Conservation (phyloP, 129 eudicot species). For the Cynara cardunculus region DNA sequence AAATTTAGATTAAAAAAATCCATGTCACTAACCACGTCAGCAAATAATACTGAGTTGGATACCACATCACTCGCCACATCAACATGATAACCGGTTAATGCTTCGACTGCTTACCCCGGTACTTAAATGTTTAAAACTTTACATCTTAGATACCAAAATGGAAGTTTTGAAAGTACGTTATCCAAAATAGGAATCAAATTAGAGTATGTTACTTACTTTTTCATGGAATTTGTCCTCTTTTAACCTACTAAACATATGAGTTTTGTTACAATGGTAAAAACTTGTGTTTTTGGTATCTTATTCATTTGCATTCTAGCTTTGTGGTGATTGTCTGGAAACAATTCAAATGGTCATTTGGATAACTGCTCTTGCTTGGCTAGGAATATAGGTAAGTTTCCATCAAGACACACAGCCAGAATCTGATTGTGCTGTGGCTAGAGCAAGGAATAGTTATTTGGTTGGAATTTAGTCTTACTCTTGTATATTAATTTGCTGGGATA, state of each 20-base stretch:
- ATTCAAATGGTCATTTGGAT: neutral
- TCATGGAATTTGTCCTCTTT: neutral
- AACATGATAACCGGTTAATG: too few relatives aligned
- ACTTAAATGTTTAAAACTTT: too few relatives aligned
- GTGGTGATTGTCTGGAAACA: neutral
- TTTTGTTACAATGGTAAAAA: conserved; percentile 3
- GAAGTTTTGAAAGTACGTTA: too few relatives aligned
- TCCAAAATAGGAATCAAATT: too few relatives aligned
- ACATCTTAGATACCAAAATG: too few relatives aligned
- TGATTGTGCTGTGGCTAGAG: neutral
- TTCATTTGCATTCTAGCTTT: conserved; percentile 4
- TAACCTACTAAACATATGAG: neutral
- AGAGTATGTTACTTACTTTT: too few relatives aligned
- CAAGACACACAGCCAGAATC: neutral
- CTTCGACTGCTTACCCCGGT: too few relatives aligned
- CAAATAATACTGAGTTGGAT: too few relatives aligned
- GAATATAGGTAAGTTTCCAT: neutral
- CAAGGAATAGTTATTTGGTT: neutral
- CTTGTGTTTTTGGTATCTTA: neutral
- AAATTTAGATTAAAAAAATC: too few relatives aligned
- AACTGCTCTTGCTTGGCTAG: neutral
- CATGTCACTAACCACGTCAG: too few relatives aligned
- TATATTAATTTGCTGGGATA: neutral
- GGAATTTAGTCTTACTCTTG: neutral
- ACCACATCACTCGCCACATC: too few relatives aligned